Percentiles rank a stretch among this genome's conserved stretches.
These are phyloP conservation scores for Circinella umbellata DNA, from an alignment of 371 early-diverging fungal species.

Conservation along the genomic window DNA sequence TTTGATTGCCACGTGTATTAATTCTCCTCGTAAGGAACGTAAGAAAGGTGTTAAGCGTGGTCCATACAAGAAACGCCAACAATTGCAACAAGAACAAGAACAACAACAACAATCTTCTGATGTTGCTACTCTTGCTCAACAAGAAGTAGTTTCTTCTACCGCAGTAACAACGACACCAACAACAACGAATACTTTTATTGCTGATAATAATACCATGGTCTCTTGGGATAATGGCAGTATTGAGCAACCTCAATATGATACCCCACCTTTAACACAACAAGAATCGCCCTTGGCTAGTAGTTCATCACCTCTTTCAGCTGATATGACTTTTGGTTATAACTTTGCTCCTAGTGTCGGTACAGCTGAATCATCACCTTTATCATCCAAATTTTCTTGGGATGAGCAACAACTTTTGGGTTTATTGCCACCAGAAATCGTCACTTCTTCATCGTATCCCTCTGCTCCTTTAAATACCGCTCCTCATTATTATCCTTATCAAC, in stretches of 20 bases:
- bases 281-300: constrained; percentile 11
- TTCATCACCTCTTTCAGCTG: constrained; percentile 13
- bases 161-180: not conserved
- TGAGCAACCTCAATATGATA: not conserved
- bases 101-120: not conserved
- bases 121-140: not conserved
- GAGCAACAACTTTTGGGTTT: constrained; percentile 5
- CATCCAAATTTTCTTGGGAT: constrained; percentile 1
- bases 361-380: not conserved
- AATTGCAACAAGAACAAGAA: not conserved
- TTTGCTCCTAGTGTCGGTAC: not conserved
- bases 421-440: not conserved
- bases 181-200: not conserved
- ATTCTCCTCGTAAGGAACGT: constrained; percentile 85
- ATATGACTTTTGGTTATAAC: constrained; percentile 1
- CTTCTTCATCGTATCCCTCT: no score
- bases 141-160: not conserved
- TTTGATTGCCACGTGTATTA: constrained; percentile 73
- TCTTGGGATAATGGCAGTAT: not conserved
- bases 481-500: not conserved
- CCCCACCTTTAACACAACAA: constrained; percentile 16
- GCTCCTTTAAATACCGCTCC: not conserved
- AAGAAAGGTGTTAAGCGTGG: constrained; percentile 87
- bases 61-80: constrained; percentile 72
- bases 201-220: not conserved